Percentiles rank a stretch among this genome's conserved stretches.
These are phyloP conservation scores for Phellinidium pouzarii DNA, from an alignment of 1,284 basidiomycete genomes.

Conservation along the genomic window DNA sequence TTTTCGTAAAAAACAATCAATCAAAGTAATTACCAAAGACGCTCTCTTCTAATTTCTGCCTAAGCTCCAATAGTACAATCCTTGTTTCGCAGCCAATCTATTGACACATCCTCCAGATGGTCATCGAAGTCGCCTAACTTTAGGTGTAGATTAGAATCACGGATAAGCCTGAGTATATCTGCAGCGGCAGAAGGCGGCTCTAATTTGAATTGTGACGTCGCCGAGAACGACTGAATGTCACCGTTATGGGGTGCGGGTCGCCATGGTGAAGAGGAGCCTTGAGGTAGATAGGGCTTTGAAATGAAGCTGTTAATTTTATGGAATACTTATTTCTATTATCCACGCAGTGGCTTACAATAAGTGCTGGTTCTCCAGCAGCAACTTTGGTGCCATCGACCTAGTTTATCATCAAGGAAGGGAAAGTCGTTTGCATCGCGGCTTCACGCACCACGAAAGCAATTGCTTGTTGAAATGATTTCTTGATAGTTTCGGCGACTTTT, in stretches of 20 bases:
- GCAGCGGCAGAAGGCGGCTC: conserved; percentile 36
- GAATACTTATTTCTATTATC: neutral
- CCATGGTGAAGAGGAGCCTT: conserved; percentile 37
- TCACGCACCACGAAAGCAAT: conserved; percentile 56
- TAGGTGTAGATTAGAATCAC: conserved; percentile 40
- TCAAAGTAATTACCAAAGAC: too few species aligned
- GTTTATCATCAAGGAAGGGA: neutral
- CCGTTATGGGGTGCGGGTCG: conserved; percentile 31
- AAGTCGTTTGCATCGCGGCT: neutral
- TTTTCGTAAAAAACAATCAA: too few species aligned
- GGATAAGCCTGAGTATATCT: conserved; percentile 42
- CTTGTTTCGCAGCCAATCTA: conserved; percentile 57
- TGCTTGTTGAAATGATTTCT: conserved; percentile 44
- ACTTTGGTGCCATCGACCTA: conserved; percentile 55
- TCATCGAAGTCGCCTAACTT: conserved; percentile 73
- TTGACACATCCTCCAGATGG: conserved; percentile 65
- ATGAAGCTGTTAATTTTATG: conserved; percentile 12
- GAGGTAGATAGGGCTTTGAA: conserved; percentile 42
- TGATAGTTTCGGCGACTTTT: conserved; percentile 47
- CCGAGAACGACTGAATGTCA: conserved; percentile 33
- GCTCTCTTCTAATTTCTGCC: neutral
- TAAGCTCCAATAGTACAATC: conserved; percentile 29
- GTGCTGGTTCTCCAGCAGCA: conserved; percentile 40
- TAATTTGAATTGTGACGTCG: conserved; percentile 41
- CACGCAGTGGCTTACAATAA: conserved; percentile 41